A percentile compares a stretch with the other conserved stretches of the same genome.
Conservation (phyloP, 78 protist species). For the Dictyostelium capitatum region DNA sequence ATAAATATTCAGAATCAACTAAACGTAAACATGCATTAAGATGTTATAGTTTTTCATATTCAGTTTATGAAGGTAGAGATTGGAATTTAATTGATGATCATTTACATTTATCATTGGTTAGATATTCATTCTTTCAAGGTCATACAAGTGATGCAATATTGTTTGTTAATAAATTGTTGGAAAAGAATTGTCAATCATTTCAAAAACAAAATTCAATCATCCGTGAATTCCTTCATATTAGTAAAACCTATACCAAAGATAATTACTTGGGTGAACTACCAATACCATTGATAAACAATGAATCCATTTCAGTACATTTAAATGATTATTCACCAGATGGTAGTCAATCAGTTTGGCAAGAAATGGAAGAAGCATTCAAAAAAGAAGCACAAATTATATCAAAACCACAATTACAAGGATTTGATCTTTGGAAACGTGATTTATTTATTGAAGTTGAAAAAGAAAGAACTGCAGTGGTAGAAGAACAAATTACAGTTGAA, state of each 20-base stretch:
- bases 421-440: slow-evolving; percentile 72
- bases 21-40: slow-evolving; percentile 68
- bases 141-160: slow-evolving; percentile 58
- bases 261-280: slow-evolving; percentile 72
- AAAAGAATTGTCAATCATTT: slow-evolving; percentile 72
- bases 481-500: slow-evolving; percentile 63
- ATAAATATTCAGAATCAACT: slow-evolving; percentile 50
- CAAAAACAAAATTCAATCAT: slow-evolving; percentile 70
- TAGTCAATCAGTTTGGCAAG: slow-evolving; percentile 55
- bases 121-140: slow-evolving; percentile 78
- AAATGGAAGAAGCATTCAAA: slow-evolving; percentile 74
- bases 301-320: slow-evolving; percentile 7
- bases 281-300: slow-evolving; percentile 47
- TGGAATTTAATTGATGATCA: slow-evolving; percentile 75
- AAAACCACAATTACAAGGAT: slow-evolving; percentile 65
- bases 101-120: slow-evolving; percentile 64
- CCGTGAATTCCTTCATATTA: slow-evolving; percentile 69
- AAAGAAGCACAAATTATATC: slow-evolving; percentile 55
- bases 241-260: slow-evolving; percentile 44
- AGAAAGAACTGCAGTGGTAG: slow-evolving; percentile 70
- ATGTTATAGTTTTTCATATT: slow-evolving; percentile 60
- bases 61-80: slow-evolving; percentile 70
- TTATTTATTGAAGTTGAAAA: slow-evolving; percentile 47
- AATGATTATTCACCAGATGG: slow-evolving; percentile 52
- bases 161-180: slow-evolving; percentile 67